phyloP scores from a whole-genome alignment of 768 basidiomycete genomes.

The Phaeotremella fagi region DNA sequence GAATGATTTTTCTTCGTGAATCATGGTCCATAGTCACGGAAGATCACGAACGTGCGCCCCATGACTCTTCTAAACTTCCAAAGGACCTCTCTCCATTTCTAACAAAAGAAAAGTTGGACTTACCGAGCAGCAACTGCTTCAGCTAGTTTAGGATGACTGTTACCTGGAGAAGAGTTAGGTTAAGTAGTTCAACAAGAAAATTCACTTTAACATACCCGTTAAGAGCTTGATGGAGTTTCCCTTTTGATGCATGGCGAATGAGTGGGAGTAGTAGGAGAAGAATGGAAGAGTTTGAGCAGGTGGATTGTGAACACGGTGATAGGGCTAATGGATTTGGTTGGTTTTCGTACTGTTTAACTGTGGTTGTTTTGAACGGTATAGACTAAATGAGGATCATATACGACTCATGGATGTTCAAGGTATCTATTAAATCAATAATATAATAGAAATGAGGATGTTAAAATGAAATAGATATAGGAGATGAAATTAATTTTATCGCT shows the following conservation, averaged over 20 bases:
- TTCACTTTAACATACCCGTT: conserved; percentile 49
- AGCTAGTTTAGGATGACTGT: conserved; percentile 91
- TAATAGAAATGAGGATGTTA: too few relatives aligned
- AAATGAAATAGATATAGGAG: too few relatives aligned
- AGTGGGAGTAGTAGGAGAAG: too few relatives aligned
- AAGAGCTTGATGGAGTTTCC: conserved; percentile 49
- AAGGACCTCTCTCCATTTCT: conserved; percentile 32
- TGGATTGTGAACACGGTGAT: too few relatives aligned
- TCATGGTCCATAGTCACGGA: neutral
- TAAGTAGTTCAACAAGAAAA: conserved; percentile 2
- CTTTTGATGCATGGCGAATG: conserved; percentile 42
- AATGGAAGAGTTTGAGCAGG: too few relatives aligned
- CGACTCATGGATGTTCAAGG: too few relatives aligned
- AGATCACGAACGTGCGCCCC: neutral
- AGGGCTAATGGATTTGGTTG: too few relatives aligned
- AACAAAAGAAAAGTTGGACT: conserved; percentile 29
- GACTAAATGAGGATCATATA: too few relatives aligned
- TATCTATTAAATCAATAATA: too few relatives aligned
- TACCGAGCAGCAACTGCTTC: conserved; percentile 90
- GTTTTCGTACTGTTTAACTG: too few relatives aligned
- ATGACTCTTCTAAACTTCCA: neutral
- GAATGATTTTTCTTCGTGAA: neutral
- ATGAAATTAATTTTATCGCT: too few relatives aligned
- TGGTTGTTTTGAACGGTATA: too few relatives aligned
- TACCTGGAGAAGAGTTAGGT: conserved; percentile 55